Evolutionary conservation across 2,329 filamentous ascomycete species (phyloP).

Genomic region (Penicillium concentricum): DNA sequence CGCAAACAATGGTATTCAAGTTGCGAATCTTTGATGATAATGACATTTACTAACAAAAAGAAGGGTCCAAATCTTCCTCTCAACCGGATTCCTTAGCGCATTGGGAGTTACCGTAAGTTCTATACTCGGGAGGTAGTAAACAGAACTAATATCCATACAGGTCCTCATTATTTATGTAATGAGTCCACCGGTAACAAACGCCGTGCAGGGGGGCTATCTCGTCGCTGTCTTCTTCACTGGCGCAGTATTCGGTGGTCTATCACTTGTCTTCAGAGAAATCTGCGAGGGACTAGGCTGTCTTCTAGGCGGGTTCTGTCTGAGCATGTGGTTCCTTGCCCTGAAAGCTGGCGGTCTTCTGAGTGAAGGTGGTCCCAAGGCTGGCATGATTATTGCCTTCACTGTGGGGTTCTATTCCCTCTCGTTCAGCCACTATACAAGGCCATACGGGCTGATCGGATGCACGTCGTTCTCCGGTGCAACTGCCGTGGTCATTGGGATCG

Average conservation of each 20-base stretch:
- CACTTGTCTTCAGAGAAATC: conserved; percentile 78
- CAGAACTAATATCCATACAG: conserved; percentile 18
- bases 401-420: conserved; percentile 69
- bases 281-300: conserved; percentile 82
- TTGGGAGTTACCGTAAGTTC: conserved; percentile 64
- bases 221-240: conserved; percentile 75
- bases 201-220: conserved; percentile 81
- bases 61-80: conserved; percentile 73
- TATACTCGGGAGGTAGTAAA: neutral
- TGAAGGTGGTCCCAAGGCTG: conserved; percentile 61
- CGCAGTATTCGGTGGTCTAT: conserved; percentile 67
- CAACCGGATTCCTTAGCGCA: conserved; percentile 69
- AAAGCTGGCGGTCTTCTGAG: conserved; percentile 72
- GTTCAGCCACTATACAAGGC: conserved; percentile 73
- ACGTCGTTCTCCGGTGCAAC: conserved; percentile 83
- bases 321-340: conserved; percentile 87
- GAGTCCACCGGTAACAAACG: conserved; percentile 70
- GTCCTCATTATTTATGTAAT: conserved; percentile 87
- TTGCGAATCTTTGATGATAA: neutral
- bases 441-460: conserved; percentile 71
- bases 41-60: conserved; percentile 14
- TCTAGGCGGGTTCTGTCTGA: conserved; percentile 79
- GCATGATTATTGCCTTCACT: conserved; percentile 74
- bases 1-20: conserved; percentile 64
- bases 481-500: conserved; percentile 75